Conservation (phyloP, 148 eudicot genomes). For the Rheum nobile region DNA sequence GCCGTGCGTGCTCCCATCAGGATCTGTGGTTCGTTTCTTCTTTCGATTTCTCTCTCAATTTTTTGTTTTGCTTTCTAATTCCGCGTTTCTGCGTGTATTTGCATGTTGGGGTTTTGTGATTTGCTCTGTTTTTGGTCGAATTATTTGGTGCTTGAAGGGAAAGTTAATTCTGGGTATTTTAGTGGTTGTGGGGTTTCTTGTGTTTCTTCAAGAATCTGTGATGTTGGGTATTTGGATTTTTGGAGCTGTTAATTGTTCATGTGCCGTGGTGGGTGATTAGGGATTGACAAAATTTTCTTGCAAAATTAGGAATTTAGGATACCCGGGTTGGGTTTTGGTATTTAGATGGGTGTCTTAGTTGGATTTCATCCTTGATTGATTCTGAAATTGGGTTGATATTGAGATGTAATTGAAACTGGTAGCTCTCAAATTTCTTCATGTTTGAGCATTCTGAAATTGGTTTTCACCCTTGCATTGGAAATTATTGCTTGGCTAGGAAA, state of each 20-base stretch:
- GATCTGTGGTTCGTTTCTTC: slow-evolving; percentile 42
- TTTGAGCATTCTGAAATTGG: background rate
- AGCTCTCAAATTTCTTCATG: background rate
- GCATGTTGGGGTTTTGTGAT: background rate
- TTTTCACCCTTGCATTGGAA: background rate
- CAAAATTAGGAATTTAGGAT: background rate
- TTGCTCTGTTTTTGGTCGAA: background rate
- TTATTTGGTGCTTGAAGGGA: background rate
- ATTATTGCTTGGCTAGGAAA: background rate
- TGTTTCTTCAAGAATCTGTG: background rate
- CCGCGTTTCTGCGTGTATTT: background rate
- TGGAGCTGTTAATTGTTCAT: background rate
- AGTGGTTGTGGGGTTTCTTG: background rate
- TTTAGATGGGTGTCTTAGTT: background rate
- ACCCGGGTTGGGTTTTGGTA: background rate
- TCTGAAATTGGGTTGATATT: background rate
- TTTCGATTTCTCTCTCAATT: background rate
- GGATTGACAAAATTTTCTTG: background rate
- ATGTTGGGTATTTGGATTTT: background rate
- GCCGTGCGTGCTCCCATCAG: slow-evolving; percentile 42
- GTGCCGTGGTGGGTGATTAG: background rate
- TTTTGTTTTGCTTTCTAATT: too few species aligned
- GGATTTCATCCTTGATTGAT: background rate
- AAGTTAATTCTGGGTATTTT: background rate
- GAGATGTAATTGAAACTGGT: background rate